Percentiles rank a stretch among this genome's conserved stretches.
Evolutionary conservation across 495 filamentous ascomycete species (phyloP).

Genomic region (Acidiella bohemica): DNA sequence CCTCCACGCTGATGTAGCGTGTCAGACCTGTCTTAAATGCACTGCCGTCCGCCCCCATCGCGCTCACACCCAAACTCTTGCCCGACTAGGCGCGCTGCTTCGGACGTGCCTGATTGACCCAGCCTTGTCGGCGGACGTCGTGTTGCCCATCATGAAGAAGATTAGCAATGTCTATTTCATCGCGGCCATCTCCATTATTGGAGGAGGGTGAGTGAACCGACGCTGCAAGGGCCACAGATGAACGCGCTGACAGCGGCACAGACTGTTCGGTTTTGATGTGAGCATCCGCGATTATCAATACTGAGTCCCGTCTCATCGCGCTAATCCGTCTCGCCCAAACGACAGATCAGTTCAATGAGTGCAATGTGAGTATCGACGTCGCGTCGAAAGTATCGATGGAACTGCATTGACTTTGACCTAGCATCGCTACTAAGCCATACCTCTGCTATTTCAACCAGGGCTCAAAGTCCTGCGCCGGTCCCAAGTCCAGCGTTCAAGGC

Average conservation of each 20-base stretch:
- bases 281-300: no score
- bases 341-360: conserved; percentile 71
- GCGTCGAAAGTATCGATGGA: not conserved
- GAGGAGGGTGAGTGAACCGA: no score
- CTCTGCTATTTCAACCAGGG: conserved; percentile 30
- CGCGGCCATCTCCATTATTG: conserved; percentile 58
- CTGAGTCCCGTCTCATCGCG: no score
- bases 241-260: no score
- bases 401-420: conserved; percentile 1
- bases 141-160: conserved; percentile 3
- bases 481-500: conserved; percentile 24
- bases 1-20: no score
- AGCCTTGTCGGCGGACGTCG: not conserved
- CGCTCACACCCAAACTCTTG: no score
- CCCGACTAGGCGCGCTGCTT: no score
- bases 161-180: conserved; percentile 62
- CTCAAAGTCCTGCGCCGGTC: conserved; percentile 22
- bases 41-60: no score
- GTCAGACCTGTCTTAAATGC: no score
- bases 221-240: no score
- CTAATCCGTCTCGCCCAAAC: no score
- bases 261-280: conserved; percentile 68
- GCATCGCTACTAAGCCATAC: conserved; percentile 28
- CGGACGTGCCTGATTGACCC: not conserved
- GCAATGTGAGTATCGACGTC: conserved; percentile 37